These are phyloP conservation scores for Avena sativa DNA, from an alignment of 176 grass and related monocot species.

Conservation along the genomic window DNA sequence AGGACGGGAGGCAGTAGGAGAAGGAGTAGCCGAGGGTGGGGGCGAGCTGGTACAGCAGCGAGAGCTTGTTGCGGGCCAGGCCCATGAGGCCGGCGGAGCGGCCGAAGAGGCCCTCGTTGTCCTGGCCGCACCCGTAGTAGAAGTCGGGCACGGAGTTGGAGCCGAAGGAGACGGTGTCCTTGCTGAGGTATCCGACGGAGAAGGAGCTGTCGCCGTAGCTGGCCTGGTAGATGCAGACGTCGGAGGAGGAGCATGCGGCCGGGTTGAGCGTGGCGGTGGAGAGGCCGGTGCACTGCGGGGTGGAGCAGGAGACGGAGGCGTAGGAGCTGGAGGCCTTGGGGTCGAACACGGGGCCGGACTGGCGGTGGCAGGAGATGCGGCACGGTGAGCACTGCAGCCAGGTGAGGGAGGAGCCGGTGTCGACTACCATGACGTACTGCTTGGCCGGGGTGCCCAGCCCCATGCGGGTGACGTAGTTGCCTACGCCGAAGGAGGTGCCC, in stretches of 20 bases:
- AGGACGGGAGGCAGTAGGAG: slow-evolving; percentile 85
- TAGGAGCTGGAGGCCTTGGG: slow-evolving; percentile 71
- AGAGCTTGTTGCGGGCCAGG: slow-evolving; percentile 80
- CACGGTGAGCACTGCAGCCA: slow-evolving; percentile 90
- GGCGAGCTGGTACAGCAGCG: slow-evolving; percentile 76
- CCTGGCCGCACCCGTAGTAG: slow-evolving; percentile 85
- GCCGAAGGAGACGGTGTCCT: slow-evolving; percentile 73
- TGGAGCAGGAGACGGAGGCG: slow-evolving; percentile 60
- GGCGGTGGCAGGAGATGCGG: slow-evolving; percentile 63
- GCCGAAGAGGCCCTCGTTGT: slow-evolving; percentile 93
- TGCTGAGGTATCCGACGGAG: slow-evolving; percentile 79
- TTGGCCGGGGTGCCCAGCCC: slow-evolving; percentile 69
- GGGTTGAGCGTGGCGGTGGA: slow-evolving; percentile 74
- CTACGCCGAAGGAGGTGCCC: slow-evolving; percentile 65
- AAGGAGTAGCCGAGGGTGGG: slow-evolving; percentile 73
- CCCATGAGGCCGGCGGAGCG: slow-evolving; percentile 82
- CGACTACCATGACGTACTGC: slow-evolving; percentile 68
- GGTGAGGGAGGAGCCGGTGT: slow-evolving; percentile 80
- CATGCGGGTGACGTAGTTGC: slow-evolving; percentile 80
- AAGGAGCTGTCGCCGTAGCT: slow-evolving; percentile 92
- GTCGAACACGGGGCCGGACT: slow-evolving; percentile 65
- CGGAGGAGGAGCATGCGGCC: slow-evolving; percentile 54
- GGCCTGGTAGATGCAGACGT: slow-evolving; percentile 83
- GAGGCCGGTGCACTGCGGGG: slow-evolving; percentile 57
- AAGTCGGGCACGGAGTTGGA: slow-evolving; percentile 58